Evolutionary conservation across 225 moss, liverwort and hornwort genomes (phyloP).

Genomic region (Pleurozium schreberi): DNA sequence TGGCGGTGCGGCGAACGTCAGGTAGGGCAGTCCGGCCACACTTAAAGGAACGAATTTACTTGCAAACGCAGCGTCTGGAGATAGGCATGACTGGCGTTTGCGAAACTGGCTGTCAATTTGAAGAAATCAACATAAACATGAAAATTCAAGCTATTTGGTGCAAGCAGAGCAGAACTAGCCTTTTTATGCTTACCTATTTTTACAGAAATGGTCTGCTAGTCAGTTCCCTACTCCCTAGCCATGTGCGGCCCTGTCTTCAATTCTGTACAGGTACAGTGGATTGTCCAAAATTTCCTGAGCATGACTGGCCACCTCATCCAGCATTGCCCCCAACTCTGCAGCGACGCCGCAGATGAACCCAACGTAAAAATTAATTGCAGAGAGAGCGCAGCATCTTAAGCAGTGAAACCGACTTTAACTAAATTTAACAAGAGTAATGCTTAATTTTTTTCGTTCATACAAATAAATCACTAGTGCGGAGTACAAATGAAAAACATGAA

Average conservation of each 20-base stretch:
- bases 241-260: background rate
- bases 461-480: background rate
- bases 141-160: background rate
- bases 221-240: background rate
- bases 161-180: background rate
- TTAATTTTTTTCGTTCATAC: background rate
- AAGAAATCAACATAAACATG: background rate
- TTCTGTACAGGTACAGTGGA: constrained; percentile 14
- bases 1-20: constrained; percentile 37
- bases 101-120: background rate
- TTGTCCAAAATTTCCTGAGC: constrained; percentile 64
- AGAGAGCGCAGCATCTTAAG: background rate
- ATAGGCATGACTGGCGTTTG: background rate
- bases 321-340: background rate
- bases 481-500: background rate
- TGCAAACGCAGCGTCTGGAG: constrained; percentile 10
- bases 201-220: background rate
- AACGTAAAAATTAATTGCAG: background rate
- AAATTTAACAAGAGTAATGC: background rate
- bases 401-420: background rate
- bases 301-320: constrained; percentile 41
- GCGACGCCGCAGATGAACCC: background rate
- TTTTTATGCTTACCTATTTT: background rate
- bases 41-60: constrained; percentile 47
- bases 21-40: constrained; percentile 40